Percentiles rank a stretch among this genome's conserved stretches.
Evolutionary conservation across 1,284 basidiomycete species (phyloP).

Genomic region (Cystobasidium sp.): DNA sequence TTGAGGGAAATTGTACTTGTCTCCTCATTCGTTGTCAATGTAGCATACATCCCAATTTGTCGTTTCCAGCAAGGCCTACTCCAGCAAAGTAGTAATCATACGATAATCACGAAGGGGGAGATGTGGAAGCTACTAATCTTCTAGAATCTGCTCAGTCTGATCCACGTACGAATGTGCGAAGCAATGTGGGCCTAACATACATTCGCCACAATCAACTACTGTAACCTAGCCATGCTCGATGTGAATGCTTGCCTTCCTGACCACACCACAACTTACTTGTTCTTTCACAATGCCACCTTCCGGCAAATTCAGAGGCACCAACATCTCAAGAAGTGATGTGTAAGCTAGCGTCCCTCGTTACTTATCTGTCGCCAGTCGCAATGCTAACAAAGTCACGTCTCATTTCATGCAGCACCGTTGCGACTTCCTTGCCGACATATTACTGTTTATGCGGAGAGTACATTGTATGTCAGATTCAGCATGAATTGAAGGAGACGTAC

Average conservation of each 20-base stretch:
- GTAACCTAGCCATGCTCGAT: too few relatives aligned
- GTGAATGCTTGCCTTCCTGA: neutral
- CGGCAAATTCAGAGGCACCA: constrained; percentile 36
- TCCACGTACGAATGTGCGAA: too few relatives aligned
- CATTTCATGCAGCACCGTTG: constrained; percentile 16
- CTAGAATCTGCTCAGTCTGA: too few relatives aligned
- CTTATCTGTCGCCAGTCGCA: too few relatives aligned
- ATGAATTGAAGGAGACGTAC: neutral
- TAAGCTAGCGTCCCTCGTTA: neutral
- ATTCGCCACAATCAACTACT: neutral
- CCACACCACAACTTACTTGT: neutral
- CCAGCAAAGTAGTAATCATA: too few relatives aligned
- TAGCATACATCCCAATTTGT: neutral
- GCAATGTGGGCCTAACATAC: neutral
- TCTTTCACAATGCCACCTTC: constrained; percentile 26
- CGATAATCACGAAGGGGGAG: too few relatives aligned
- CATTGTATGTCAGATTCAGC: constrained; percentile 17
- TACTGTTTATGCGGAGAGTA: constrained; percentile 43
- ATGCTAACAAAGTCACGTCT: neutral
- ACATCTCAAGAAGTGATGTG: constrained; percentile 34
- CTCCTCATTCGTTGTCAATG: neutral
- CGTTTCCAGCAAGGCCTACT: too few relatives aligned
- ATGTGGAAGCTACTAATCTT: too few relatives aligned
- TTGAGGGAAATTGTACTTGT: neutral
- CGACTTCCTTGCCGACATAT: constrained; percentile 38